Evolutionary conservation across 2,329 filamentous ascomycete genomes (phyloP), one percentile per base, ranked within the genome.

Genomic region (Knufia fluminis): DNA sequence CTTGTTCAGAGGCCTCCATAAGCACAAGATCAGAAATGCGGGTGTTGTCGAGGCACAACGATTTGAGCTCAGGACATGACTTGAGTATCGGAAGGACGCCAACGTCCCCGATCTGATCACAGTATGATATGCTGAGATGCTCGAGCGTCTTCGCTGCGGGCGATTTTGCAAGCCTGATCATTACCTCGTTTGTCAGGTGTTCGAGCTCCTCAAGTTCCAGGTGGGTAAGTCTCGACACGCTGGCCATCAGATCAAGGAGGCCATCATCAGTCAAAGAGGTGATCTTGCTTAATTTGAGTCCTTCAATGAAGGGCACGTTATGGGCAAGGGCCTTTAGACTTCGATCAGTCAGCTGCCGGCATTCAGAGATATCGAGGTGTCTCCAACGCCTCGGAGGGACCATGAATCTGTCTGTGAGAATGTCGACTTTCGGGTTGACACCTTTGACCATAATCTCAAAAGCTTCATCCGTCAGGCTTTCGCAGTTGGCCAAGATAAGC

Each of bases 21-120:
- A 97, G 79, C 3, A 86, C 82, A 1, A 95, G 77, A 61, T 97
- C 88, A 14, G 87, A 91, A 54, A 95, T 81, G 41, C 86, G 82
- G 0, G 91, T 97, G 65, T 97, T 97, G 70, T 98, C 92, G 74
- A 97, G 82, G 46, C 94, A 86, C 12, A 94, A 70, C 24, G 76
- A 86, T 42, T 74, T 73, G 12, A 97, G 74, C 12, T 70, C 75
- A 0, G 76, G 74, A 65, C 89, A 94, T 24, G 75, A 77, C 61
- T 88, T 86, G 57, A 97, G 73, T 2, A 96, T 72, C 0, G 86
- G 85, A 0, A 95, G 73, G 78, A 96, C 85, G 49, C 91, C 91
- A 0, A 74, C 70, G 62, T 97, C 92, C 20, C 88, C 82, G 1
- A 98, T 68, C 49, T 78, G 81, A 64, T 94, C 91, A 64, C 92